These are phyloP conservation scores for Starmerella stigmatis DNA, from an alignment of 805 yeast genomes.

Conservation along the genomic window DNA sequence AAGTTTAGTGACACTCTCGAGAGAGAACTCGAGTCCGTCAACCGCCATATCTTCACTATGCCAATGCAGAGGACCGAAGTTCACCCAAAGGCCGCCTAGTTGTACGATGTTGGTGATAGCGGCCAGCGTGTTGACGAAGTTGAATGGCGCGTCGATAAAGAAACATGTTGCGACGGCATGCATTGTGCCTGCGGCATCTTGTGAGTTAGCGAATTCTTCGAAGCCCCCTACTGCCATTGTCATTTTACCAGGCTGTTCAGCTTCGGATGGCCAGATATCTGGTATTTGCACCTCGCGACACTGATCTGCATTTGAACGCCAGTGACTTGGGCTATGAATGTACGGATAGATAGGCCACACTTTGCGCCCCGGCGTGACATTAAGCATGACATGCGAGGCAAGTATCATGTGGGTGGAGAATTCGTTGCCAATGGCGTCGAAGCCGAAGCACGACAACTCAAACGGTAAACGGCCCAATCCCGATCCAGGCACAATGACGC, in stretches of 20 bases:
- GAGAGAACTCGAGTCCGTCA: slow-evolving; percentile 40
- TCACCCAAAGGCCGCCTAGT: slow-evolving; percentile 60
- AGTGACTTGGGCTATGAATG: slow-evolving; percentile 62
- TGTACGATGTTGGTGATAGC: slow-evolving; percentile 42
- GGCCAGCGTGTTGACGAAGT: slow-evolving; percentile 62
- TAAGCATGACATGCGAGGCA: slow-evolving; percentile 34
- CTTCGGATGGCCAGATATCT: slow-evolving; percentile 26
- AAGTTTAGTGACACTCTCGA: slow-evolving; percentile 44
- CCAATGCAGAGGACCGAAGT: slow-evolving; percentile 65
- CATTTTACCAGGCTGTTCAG: slow-evolving; percentile 35
- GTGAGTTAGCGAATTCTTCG: slow-evolving; percentile 50
- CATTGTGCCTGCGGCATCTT: slow-evolving; percentile 27
- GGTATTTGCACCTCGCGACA: slow-evolving; percentile 37
- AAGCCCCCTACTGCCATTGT: slow-evolving; percentile 68
- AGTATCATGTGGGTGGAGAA: slow-evolving; percentile 69
- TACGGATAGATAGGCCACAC: slow-evolving; percentile 30
- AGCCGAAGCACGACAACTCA: slow-evolving; percentile 40
- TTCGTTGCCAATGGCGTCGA: slow-evolving; percentile 65
- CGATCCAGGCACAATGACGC: slow-evolving; percentile 73
- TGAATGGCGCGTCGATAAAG: slow-evolving; percentile 85
- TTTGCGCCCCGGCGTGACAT: slow-evolving; percentile 15
- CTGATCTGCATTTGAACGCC: slow-evolving; percentile 41
- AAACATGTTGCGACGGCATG: slow-evolving; percentile 45
- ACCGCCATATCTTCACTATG: slow-evolving; percentile 48
- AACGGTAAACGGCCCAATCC: slow-evolving; percentile 79